Percentiles rank a stretch among this genome's conserved stretches.
These are phyloP conservation scores for Mucor saturninus DNA, from an alignment of 371 early-diverging fungal genomes.

Conservation along the genomic window DNA sequence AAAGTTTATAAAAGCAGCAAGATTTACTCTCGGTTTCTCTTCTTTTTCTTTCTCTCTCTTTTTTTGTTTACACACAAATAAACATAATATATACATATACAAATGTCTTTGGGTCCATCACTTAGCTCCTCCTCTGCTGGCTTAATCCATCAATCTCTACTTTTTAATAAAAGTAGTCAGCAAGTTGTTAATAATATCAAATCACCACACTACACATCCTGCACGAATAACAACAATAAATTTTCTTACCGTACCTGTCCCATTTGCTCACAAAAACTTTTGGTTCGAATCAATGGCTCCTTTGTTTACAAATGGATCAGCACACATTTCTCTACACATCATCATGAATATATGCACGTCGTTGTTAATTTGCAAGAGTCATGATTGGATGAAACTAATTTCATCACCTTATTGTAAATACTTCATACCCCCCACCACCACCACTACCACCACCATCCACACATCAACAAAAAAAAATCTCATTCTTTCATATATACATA, in stretches of 20 bases:
- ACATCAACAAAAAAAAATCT: background rate
- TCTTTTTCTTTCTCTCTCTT: background rate
- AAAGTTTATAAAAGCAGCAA: background rate
- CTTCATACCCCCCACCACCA: background rate
- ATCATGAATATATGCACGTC: conserved; percentile 56
- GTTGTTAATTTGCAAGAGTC: conserved; percentile 45
- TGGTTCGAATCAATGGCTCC: conserved; percentile 52
- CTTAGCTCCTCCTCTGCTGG: background rate
- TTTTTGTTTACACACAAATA: background rate
- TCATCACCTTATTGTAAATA: background rate
- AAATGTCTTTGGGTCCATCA: conserved; percentile 17
- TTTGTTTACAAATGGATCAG: conserved; percentile 57
- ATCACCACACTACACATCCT: background rate
- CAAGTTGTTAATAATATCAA: background rate
- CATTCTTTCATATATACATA: background rate
- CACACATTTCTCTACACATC: conserved; percentile 49
- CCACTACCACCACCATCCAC: background rate
- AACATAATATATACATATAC: background rate
- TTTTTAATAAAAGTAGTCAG: conserved; percentile 1
- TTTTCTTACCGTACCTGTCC: conserved; percentile 49
- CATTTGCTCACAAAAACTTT: conserved; percentile 46
- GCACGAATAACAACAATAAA: conserved; percentile 7
- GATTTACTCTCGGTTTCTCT: background rate
- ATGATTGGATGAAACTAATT: background rate
- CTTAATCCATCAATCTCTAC: conserved; percentile 14